phyloP scores from a whole-genome alignment of 2,329 filamentous ascomycete genomes.

The Cordyceps pruinosa region DNA sequence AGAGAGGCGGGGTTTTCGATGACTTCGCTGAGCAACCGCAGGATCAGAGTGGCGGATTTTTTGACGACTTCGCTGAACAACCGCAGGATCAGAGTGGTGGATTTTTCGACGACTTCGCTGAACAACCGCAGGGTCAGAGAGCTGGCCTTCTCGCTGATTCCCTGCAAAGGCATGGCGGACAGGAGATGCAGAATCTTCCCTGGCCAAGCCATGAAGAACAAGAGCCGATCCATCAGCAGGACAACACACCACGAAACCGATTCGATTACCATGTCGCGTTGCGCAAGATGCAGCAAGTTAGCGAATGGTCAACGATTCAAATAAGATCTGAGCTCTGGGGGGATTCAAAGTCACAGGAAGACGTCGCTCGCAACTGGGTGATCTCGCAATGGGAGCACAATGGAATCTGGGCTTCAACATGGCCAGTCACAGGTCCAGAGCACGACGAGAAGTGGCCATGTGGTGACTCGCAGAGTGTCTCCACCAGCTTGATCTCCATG shows the following conservation, averaged over 20 bases:
- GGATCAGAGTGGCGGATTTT: too few species aligned
- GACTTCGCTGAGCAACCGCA: neutral
- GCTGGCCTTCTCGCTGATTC: too few species aligned
- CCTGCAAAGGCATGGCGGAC: too few species aligned
- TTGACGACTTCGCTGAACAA: neutral
- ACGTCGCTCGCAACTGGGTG: neutral
- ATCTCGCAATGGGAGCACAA: neutral
- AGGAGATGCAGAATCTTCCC: too few species aligned
- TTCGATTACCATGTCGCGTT: neutral
- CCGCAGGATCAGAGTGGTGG: neutral
- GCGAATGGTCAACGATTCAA: neutral
- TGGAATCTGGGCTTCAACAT: neutral
- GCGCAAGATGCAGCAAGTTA: neutral
- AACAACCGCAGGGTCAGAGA: too few species aligned
- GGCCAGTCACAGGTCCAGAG: neutral
- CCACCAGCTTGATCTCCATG: neutral
- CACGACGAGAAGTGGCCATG: neutral
- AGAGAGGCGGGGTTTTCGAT: too few species aligned
- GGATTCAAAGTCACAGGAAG: neutral
- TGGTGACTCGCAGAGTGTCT: neutral
- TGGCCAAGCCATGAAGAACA: too few species aligned
- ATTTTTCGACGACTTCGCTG: too few species aligned
- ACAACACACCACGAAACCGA: neutral
- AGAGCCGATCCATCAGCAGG: too few species aligned
- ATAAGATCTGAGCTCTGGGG: neutral